Base-by-base conservation (phyloP, 1,284 basidiomycete genomes). In the Inonotus hispidus region DNA sequence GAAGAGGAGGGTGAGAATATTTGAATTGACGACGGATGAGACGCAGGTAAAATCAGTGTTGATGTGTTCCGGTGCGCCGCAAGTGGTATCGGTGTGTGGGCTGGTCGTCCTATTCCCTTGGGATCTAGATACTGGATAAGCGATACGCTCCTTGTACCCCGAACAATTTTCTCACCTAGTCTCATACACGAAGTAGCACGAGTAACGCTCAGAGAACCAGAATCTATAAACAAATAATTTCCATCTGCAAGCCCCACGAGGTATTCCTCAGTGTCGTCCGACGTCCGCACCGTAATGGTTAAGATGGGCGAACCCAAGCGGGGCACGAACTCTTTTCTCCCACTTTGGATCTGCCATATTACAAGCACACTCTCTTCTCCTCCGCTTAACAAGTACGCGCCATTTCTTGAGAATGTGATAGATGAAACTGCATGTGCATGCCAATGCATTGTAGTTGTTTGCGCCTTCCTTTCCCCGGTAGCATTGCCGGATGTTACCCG, bases 351-450 rank as follows among this genome's bases (percentile, higher is more conserved):
- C 69, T 95, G 93, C 97, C 97, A 99, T 60, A 97, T 87, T 25
- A 99, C 96, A 7, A 99, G 75, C 0, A 98, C 96, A 38, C 92
- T 85, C 74, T 99, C 97, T 72, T 98, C 94, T 49, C 97, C 97
- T 66, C 95, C 97, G 59, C 93, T 97, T 53, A 99, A 75, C 21
- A 99, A 77, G 71, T 98, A 95, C 2, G 93, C 90, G 13, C 97
- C 97, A 66, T 95, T 95, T 1, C 87, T 75, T 0, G 94, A 93
- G 73, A 98, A 99, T 0, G 88, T 79, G 27, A 99, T 74, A 1
- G 92, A 90, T 1, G 90, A 86, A n/a, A 99, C 93, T 4, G 93
- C 85, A 71, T 99, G 95, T 0, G 96, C 90, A 71, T 99, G 97
- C 97, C 97, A 99, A 73, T 98, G 96, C 53, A 98, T 75, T 3